Evolutionary conservation across 768 basidiomycete species (phyloP).

Genomic region (Auricularia sp.): DNA sequence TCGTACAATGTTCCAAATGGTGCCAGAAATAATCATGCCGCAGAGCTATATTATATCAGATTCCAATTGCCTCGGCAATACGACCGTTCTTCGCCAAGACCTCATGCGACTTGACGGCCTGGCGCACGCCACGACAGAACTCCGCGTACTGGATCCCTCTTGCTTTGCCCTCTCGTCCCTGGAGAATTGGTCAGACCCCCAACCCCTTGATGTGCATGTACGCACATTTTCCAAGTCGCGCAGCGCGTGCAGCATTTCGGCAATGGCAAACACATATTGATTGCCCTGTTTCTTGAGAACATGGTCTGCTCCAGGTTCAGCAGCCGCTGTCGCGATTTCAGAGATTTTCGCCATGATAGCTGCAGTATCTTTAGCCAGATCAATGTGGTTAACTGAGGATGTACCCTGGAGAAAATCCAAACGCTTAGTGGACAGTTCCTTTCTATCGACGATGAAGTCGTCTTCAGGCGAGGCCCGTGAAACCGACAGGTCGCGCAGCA

Average conservation of each 20-base stretch:
- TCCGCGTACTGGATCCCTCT: background rate
- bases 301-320: background rate
- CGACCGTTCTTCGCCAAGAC: background rate
- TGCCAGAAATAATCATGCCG: too few species aligned
- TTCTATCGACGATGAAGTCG: background rate
- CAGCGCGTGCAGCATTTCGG: background rate
- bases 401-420: constrained; percentile 4
- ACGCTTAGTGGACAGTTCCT: constrained; percentile 4
- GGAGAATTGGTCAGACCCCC: background rate
- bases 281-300: background rate
- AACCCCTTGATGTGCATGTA: background rate
- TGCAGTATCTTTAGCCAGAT: background rate
- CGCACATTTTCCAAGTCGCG: background rate
- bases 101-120: background rate
- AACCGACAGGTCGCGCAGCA: constrained; percentile 14
- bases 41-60: too few species aligned
- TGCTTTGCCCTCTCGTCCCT: background rate
- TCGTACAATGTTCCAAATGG: too few species aligned
- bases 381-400: background rate
- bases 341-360: background rate
- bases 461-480: background rate
- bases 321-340: background rate
- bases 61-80: background rate
- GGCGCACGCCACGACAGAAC: background rate
- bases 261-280: background rate